Evolutionary conservation across 805 yeast species (phyloP), one percentile per base, ranked within the genome.

Genomic region (Metschnikowia amazonensis): DNA sequence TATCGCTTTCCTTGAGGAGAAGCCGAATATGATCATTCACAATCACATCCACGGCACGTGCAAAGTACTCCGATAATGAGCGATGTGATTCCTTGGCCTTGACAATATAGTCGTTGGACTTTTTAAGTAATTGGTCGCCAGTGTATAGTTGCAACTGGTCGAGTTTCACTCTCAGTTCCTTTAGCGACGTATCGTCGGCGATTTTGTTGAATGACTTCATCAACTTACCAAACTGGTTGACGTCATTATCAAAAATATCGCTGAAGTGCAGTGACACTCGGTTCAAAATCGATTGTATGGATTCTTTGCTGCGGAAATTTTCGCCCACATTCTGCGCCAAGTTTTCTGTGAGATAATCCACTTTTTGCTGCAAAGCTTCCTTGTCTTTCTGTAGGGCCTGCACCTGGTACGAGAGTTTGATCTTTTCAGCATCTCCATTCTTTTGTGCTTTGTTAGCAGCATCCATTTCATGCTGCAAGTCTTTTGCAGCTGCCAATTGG

Each of bases 1-100:
- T 48, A 17, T 66, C 70, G 37, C 51, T 66, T 31, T 69, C 74
- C 43, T 66, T 63, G 18, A 72, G 51, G 10, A 71, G 56, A 3
- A 70, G 54, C 43, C 64, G 62, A 5, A 76, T 74, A 53, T 82
- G 83, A 39, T 82, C 84, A 32, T 73, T 67, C 2, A 82, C 79
- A 7, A 83, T 69, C 3, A 82, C 77, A 24, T 74, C 79, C 5
- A 79, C 73, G 0, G 87, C 89, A 37, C 81, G 66, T n/a, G 77
- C 75, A 51, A 80, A 78, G 55, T 80, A 83, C 13, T 72, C 72
- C 44, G 76, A 71, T 3, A 79, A 63, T 0, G 81, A 70, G 43
- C 75, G 75, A 30, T 62, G 77, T 49, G 53, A 67, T 17, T 70
- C 72, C 28, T 48, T 48, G n/a, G 43, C 41, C 23, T 46, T 27